Conservation (phyloP, 2,329 filamentous ascomycete species). For the Pseudocercospora musae region DNA sequence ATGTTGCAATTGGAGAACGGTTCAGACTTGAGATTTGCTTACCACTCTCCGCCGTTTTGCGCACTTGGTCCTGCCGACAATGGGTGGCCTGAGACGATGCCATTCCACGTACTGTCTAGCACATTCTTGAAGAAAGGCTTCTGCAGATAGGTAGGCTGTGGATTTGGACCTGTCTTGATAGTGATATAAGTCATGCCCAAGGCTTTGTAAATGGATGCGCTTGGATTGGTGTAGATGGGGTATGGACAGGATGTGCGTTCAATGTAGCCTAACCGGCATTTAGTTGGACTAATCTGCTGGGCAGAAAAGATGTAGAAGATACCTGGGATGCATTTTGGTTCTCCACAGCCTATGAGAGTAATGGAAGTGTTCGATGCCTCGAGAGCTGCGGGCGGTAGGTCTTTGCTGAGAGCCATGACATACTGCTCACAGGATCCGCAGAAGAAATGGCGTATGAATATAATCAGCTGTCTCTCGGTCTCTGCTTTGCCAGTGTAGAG, state of each 20-base stretch:
- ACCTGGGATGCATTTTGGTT: conserved; percentile 27
- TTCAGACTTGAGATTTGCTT: not conserved
- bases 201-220: conserved; percentile 30
- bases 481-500: conserved; percentile 25
- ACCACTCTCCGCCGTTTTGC: conserved; percentile 38
- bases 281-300: not conserved
- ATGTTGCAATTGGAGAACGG: not conserved
- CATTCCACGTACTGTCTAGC: conserved; percentile 25
- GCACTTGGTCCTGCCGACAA: conserved; percentile 24
- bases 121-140: conserved; percentile 23
- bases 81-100: conserved; percentile 23
- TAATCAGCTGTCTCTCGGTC: conserved; percentile 30
- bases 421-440: conserved; percentile 40
- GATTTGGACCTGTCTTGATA: conserved; percentile 14
- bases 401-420: conserved; percentile 28
- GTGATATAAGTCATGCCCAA: conserved; percentile 31
- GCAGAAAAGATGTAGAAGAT: not conserved
- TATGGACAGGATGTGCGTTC: conserved; percentile 31
- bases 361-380: conserved; percentile 27
- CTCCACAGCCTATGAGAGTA: conserved; percentile 37
- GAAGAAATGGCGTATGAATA: conserved; percentile 43
- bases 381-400: conserved; percentile 25
- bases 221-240: conserved; percentile 35
- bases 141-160: conserved; percentile 11
- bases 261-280: conserved; percentile 31